Evolutionary conservation across 352 stramenopile species (phyloP).

Genomic region (Phytophthora cactorum): DNA sequence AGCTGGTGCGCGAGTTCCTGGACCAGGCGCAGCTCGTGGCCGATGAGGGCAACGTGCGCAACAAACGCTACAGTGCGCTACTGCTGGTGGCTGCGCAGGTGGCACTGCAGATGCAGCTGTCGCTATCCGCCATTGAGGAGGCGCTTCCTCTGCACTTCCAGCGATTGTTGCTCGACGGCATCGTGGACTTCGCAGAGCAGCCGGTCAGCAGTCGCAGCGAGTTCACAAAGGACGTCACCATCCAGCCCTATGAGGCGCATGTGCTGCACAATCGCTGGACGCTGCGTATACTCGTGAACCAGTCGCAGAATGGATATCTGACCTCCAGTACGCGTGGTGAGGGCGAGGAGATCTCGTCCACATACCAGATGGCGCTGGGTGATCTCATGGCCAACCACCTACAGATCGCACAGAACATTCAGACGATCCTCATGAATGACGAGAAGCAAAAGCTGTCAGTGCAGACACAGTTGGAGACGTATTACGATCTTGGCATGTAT

Average conservation of each 20-base stretch:
- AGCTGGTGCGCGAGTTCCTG: conserved; percentile 84
- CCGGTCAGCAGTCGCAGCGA: conserved; percentile 33
- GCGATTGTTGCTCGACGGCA: conserved; percentile 80
- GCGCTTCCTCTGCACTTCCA: conserved; percentile 80
- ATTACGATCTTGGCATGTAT: conserved; percentile 71
- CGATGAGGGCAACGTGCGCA: conserved; percentile 74
- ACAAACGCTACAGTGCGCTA: conserved; percentile 77
- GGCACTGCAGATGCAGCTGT: conserved; percentile 74
- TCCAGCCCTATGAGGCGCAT: conserved; percentile 56
- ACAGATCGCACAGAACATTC: conserved; percentile 69
- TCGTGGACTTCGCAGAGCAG: conserved; percentile 76
- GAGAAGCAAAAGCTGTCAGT: conserved; percentile 45
- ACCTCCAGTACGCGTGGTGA: conserved; percentile 70
- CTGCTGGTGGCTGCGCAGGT: conserved; percentile 79
- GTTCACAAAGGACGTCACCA: conserved; percentile 40
- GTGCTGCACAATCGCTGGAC: conserved; percentile 83
- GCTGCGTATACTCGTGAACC: conserved; percentile 68
- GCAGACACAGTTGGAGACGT: conserved; percentile 65
- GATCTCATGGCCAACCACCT: conserved; percentile 66
- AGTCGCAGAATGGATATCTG: conserved; percentile 77
- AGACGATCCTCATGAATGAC: conserved; percentile 56
- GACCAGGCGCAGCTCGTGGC: conserved; percentile 85
- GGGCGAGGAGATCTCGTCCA: conserved; percentile 64
- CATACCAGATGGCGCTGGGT: conserved; percentile 73
- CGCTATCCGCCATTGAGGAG: conserved; percentile 61